phyloP scores from a whole-genome alignment of 1,284 basidiomycete species.

The Anthracocystis panici-leucophaei region DNA sequence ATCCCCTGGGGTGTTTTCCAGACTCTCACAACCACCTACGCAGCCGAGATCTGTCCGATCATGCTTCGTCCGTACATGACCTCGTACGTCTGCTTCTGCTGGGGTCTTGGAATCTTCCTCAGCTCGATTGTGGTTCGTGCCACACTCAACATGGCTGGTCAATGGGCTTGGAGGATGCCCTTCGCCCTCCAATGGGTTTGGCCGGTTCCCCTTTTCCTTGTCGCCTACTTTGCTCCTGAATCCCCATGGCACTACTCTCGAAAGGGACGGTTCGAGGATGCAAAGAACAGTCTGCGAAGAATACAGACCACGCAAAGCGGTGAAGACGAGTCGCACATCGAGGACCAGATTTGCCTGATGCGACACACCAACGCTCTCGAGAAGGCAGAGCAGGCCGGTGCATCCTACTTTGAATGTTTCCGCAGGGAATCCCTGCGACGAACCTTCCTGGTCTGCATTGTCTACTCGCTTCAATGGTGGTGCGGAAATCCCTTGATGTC shows the following conservation, averaged over 20 bases:
- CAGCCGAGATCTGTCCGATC: constrained; percentile 72
- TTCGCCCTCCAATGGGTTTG: constrained; percentile 71
- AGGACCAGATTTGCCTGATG: constrained; percentile 71
- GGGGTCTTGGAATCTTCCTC: constrained; percentile 70
- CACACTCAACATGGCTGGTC: constrained; percentile 54
- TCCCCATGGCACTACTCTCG: constrained; percentile 72
- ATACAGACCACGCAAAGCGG: constrained; percentile 21
- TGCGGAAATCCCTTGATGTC: constrained; percentile 65
- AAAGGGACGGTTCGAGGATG: constrained; percentile 71
- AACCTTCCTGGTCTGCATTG: constrained; percentile 70
- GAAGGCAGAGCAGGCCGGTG: constrained; percentile 64
- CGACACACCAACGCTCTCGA: constrained; percentile 71
- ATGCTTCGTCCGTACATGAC: constrained; percentile 72
- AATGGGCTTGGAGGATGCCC: constrained; percentile 70
- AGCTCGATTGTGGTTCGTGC: constrained; percentile 71
- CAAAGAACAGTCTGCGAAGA: constrained; percentile 58
- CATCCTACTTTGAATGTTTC: constrained; percentile 72
- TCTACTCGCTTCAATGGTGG: constrained; percentile 67
- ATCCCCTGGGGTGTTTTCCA: constrained; percentile 71
- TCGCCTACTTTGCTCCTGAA: constrained; percentile 65
- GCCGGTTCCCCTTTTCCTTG: constrained; percentile 64
- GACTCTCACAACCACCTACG: constrained; percentile 72
- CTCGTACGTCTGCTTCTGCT: constrained; percentile 72
- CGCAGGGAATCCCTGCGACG: constrained; percentile 69
- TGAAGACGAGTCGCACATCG: constrained; percentile 42